Percentiles rank a stretch among this genome's conserved stretches.
Evolutionary conservation across 352 stramenopile genomes (phyloP).

Genomic region (Phytophthora cajani): DNA sequence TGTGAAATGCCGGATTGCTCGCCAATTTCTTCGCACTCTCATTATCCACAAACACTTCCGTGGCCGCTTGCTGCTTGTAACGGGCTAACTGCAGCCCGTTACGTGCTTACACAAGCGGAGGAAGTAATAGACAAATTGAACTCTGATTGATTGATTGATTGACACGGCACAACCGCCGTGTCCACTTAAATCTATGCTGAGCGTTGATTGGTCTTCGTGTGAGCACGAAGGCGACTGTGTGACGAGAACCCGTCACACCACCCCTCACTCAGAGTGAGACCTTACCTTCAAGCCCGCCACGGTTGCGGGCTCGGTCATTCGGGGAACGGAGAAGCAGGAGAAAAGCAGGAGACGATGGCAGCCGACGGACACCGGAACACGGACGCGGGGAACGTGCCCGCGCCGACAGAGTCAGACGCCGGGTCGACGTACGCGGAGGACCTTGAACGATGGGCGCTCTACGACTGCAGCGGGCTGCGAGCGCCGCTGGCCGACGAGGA

Average conservation of each 20-base stretch:
- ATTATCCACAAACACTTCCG: slow-evolving; percentile 25
- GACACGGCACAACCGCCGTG: too few relatives aligned
- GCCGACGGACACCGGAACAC: neutral
- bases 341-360: neutral
- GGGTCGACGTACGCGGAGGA: neutral
- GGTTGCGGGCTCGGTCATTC: neutral
- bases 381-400: neutral
- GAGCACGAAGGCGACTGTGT: neutral
- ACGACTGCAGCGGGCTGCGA: neutral
- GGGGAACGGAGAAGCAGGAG: neutral
- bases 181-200: too few relatives aligned
- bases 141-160: too few relatives aligned
- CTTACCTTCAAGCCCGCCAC: too few relatives aligned
- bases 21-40: slow-evolving; percentile 27
- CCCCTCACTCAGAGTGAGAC: too few relatives aligned
- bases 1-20: slow-evolving; percentile 29
- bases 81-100: too few relatives aligned
- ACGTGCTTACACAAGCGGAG: too few relatives aligned
- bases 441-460: neutral
- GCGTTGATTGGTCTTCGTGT: too few relatives aligned
- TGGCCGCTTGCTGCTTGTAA: neutral
- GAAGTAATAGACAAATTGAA: too few relatives aligned
- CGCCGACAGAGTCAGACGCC: neutral
- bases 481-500: neutral
- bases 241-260: too few relatives aligned